Base-by-base conservation (phyloP, 352 stramenopile species). In the Sclerospora graminicola region DNA sequence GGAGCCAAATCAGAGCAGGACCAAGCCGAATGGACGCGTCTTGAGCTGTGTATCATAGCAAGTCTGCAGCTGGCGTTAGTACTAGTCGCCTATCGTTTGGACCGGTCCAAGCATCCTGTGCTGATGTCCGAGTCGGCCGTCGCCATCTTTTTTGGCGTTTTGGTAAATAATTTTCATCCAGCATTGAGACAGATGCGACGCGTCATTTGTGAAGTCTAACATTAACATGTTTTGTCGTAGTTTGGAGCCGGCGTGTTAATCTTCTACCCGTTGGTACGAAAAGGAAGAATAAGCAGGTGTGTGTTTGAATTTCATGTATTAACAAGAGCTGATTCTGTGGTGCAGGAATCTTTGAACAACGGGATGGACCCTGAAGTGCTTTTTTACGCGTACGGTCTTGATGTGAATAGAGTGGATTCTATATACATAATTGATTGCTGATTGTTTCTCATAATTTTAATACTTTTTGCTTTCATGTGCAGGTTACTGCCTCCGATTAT, bases 41-140 rank as follows among this genome's bases (percentile, higher is more conserved):
- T 84, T 20, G 76, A 87, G 54, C 67, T 92, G 13, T 86, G 84
- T 27, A 65, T 80, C 38, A 88, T 86, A 42, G 81, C 81, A 7
- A 84, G 68, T 46, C 64, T 92, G 39, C 81, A 92, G 62, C 63
- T 92, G 16, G 57, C 77, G 40, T 61, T 92, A 45, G 78, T 92
- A 48, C 61, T 89, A 23, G 75, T 92, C 4, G 62, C 77, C 33
- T 92, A 89, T 48, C 81, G 81, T 4, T 52, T 92, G 27, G 81
- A 89, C 43, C 71, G 78, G 6, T 66, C 70, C 20, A 59, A 77
- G 35, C 60, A 71, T 23, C 72, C 78, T 2, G 63, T 68, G 42
- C 51, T 92, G 11, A 82, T 92, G 44, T 89, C 81, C 16, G 78
- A 89, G 56, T 92, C 81, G 2, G 77, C 74, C 7, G 81, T 67